Percentiles rank a stretch among this genome's conserved stretches.
Conservation (phyloP, 371 early-diverging fungal species). For the Syncephalastrum monosporum region DNA sequence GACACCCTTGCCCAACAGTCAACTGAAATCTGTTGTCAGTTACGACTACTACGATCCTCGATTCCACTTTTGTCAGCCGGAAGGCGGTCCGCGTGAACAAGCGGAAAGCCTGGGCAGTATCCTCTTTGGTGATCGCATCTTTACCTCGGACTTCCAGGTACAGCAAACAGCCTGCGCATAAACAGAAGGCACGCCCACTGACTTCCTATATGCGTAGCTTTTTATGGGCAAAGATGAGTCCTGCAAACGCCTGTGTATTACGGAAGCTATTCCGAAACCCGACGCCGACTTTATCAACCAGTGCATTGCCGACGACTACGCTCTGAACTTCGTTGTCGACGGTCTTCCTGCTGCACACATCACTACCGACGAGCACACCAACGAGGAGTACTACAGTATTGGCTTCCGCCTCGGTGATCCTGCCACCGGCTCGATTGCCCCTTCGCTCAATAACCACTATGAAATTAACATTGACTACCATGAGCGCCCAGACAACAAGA, state of each 20-base stretch:
- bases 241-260: constrained; percentile 67
- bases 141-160: constrained; percentile 77
- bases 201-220: constrained; percentile 4
- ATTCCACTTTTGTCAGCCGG: constrained; percentile 83
- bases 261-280: constrained; percentile 49
- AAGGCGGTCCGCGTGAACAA: constrained; percentile 58
- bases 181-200: no score
- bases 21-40: constrained; percentile 73
- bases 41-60: constrained; percentile 80
- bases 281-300: constrained; percentile 84
- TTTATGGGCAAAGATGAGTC: constrained; percentile 31
- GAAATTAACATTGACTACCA: constrained; percentile 81
- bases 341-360: constrained; percentile 82
- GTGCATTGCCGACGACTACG: constrained; percentile 76
- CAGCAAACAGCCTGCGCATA: not conserved
- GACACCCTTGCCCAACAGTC: constrained; percentile 61
- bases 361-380: constrained; percentile 25
- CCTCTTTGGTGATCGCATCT: constrained; percentile 92
- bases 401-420: constrained; percentile 69
- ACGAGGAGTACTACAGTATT: constrained; percentile 65
- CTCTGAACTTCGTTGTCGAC: constrained; percentile 79
- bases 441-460: constrained; percentile 82
- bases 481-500: constrained; percentile 41
- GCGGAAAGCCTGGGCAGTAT: constrained; percentile 85
- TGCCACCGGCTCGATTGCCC: constrained; percentile 10